Evolutionary conservation across 2,329 filamentous ascomycete genomes (phyloP).

Genomic region (Fusarium mundagurra): DNA sequence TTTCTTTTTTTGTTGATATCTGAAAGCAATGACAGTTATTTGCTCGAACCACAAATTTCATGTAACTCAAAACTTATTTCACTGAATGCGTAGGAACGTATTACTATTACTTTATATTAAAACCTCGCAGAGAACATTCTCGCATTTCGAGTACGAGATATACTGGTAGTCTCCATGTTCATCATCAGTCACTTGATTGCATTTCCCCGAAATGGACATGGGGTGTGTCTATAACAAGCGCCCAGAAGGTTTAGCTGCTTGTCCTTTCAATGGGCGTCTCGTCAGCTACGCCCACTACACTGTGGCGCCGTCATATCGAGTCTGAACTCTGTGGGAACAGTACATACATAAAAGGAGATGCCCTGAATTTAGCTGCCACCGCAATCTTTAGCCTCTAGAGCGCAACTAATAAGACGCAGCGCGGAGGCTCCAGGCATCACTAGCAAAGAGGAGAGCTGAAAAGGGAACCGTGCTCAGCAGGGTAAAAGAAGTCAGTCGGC

Average conservation of each 20-base stretch:
- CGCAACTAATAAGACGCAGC: slow-evolving; percentile 23
- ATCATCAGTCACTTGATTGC: slow-evolving; percentile 9
- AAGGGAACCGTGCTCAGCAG: slow-evolving; percentile 11
- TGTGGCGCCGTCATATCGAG: slow-evolving; percentile 22
- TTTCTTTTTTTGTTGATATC: slow-evolving; percentile 4
- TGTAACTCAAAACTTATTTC: background rate
- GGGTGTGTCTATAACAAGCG: slow-evolving; percentile 32
- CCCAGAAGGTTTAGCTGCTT: slow-evolving; percentile 39
- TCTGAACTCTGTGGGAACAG: slow-evolving; percentile 14
- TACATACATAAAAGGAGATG: slow-evolving; percentile 19
- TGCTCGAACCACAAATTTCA: background rate
- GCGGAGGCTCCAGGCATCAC: slow-evolving; percentile 1
- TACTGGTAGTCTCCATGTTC: slow-evolving; percentile 5
- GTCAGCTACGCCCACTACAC: slow-evolving; percentile 36
- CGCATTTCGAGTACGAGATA: slow-evolving; percentile 8
- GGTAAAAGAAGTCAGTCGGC: background rate
- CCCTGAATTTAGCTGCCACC: slow-evolving; percentile 40
- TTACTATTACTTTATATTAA: background rate
- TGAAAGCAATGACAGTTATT: slow-evolving; percentile 4
- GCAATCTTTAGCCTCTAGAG: slow-evolving; percentile 37
- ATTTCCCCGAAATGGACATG: slow-evolving; percentile 3
- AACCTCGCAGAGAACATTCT: background rate
- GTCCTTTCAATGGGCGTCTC: slow-evolving; percentile 13
- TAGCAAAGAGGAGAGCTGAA: slow-evolving; percentile 7
- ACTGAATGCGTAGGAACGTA: background rate